These are phyloP conservation scores for Hydnomerulius pinastri DNA, from an alignment of 768 basidiomycete species.

Conservation along the genomic window DNA sequence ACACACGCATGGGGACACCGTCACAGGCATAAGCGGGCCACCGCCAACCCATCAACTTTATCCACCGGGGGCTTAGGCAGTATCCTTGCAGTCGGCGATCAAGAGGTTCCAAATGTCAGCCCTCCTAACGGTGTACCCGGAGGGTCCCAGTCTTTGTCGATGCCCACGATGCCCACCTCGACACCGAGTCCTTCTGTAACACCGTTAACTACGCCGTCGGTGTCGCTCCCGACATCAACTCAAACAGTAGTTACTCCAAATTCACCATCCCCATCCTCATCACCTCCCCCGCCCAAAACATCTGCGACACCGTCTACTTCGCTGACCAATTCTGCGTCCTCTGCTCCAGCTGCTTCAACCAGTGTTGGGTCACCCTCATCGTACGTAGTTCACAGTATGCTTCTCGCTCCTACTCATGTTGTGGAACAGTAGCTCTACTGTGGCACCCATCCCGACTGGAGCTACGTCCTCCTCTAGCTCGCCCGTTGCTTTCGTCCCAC, in stretches of 20 bases:
- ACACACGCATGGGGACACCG: slow-evolving; percentile 1
- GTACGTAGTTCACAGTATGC: slow-evolving; percentile 11
- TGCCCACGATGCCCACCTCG: neutral
- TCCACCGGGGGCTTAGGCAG: neutral
- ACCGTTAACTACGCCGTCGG: neutral
- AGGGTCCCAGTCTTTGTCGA: neutral
- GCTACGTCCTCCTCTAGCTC: slow-evolving; percentile 4
- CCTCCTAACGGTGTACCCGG: no score
- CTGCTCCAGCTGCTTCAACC: neutral
- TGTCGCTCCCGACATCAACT: no score
- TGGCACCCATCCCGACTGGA: neutral
- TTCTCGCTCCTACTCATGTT: neutral
- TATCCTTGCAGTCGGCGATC: neutral
- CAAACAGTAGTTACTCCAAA: no score
- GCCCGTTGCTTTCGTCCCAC: neutral
- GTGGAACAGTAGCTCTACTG: slow-evolving; percentile 1
- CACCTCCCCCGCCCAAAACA: neutral
- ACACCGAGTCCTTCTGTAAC: no score
- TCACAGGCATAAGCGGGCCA: slow-evolving; percentile 7
- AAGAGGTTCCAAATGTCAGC: neutral
- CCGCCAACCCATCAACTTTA: neutral
- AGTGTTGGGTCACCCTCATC: neutral
- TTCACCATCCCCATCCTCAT: neutral
- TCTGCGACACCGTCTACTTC: neutral
- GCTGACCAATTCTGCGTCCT: neutral